Percentiles rank a stretch among this genome's conserved stretches.
phyloP scores from a whole-genome alignment of 1,284 basidiomycete genomes.

The Tilletia indica region DNA sequence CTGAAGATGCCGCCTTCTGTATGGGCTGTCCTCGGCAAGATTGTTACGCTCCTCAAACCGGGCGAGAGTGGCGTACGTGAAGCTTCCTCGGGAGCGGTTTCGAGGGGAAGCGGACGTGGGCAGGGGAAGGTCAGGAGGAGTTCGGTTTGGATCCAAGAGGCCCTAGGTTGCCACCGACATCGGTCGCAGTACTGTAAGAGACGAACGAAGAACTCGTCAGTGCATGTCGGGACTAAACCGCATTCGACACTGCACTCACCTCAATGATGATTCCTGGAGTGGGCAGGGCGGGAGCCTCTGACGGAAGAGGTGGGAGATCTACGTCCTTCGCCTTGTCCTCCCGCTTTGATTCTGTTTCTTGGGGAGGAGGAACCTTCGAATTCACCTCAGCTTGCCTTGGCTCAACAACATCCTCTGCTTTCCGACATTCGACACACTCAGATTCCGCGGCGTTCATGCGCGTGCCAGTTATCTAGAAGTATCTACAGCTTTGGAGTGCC shows the following conservation, averaged over 20 bases:
- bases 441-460: no score
- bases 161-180: conserved; percentile 28
- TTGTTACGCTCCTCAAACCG: conserved; percentile 10
- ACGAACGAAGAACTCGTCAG: not conserved
- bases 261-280: conserved; percentile 15
- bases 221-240: not conserved
- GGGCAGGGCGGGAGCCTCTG: not conserved
- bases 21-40: conserved; percentile 21
- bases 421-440: no score
- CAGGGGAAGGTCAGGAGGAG: conserved; percentile 25
- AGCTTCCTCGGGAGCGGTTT: not conserved
- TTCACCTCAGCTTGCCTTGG: no score
- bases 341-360: no score
- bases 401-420: no score
- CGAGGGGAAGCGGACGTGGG: not conserved
- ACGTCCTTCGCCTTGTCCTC: no score
- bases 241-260: not conserved
- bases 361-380: no score
- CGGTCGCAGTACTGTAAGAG: conserved; percentile 27
- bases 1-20: conserved; percentile 26
- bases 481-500: no score
- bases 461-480: no score
- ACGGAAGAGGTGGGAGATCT: not conserved
- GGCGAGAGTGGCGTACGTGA: not conserved
- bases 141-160: conserved; percentile 28